Conservation (phyloP, 2,329 filamentous ascomycete genomes). For the Colletotrichum destructivum region DNA sequence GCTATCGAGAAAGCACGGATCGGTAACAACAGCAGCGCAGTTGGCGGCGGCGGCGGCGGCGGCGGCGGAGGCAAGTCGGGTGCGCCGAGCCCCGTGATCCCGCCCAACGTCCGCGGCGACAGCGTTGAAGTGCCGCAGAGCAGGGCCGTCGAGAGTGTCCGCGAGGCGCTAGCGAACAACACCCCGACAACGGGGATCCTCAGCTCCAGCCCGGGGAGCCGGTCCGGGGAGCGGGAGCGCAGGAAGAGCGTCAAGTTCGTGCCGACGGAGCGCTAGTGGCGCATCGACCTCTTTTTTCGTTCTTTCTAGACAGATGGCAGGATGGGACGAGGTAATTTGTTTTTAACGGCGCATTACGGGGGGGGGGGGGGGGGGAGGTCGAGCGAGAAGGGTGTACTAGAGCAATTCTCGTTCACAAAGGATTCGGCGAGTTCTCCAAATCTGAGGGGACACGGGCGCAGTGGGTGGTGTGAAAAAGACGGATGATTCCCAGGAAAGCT, state of each 20-base stretch:
- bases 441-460: not conserved
- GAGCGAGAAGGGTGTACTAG: not conserved
- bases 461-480: not conserved
- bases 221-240: conserved; percentile 64
- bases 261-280: conserved; percentile 53
- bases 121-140: conserved; percentile 71
- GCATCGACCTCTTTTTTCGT: not conserved
- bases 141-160: conserved; percentile 71
- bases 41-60: conserved; percentile 15
- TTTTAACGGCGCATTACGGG: not conserved
- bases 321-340: not conserved
- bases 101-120: conserved; percentile 61
- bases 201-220: conserved; percentile 65
- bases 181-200: conserved; percentile 52
- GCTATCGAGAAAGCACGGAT: conserved; percentile 59
- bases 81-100: conserved; percentile 37
- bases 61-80: conserved; percentile 48
- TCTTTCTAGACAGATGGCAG: conserved; percentile 13
- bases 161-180: conserved; percentile 64
- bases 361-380: too few species aligned
- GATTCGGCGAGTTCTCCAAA: not conserved
- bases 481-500: not conserved
- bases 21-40: conserved; percentile 42
- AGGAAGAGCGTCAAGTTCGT: conserved; percentile 78
- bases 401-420: too few species aligned